A percentile compares a stretch with the other conserved stretches of the same genome.
phyloP scores from a whole-genome alignment of 768 basidiomycete genomes.

The Tricholoma sp. region DNA sequence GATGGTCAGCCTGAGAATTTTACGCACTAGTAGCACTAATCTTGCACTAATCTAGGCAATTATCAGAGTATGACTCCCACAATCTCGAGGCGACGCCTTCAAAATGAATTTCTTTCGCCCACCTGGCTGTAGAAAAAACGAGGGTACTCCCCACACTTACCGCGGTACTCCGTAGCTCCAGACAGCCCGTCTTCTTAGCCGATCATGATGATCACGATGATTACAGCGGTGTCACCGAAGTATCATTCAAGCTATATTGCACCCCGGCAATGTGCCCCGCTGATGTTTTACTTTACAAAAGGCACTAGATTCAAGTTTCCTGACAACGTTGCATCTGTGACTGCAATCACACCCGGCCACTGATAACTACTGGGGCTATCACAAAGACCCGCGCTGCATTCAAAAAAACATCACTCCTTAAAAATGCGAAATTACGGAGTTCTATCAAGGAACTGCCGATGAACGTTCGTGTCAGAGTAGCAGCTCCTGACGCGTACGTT shows the following conservation, averaged over 20 bases:
- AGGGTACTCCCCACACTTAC: slow-evolving; percentile 9
- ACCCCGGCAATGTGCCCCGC: slow-evolving; percentile 18
- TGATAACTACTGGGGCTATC: slow-evolving; percentile 12
- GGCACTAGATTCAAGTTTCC: slow-evolving; percentile 16
- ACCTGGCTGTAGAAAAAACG: no score
- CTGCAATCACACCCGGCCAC: slow-evolving; percentile 1
- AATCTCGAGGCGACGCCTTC: no score
- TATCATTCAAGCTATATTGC: slow-evolving; percentile 16
- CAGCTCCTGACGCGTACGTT: slow-evolving; percentile 20
- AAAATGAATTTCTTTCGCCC: slow-evolving; percentile 22
- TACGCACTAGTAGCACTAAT: no score
- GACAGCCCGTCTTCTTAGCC: slow-evolving; percentile 16
- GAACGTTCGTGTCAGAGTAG: slow-evolving; percentile 22
- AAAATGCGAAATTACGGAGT: slow-evolving; percentile 11
- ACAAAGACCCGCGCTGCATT: slow-evolving; percentile 22
- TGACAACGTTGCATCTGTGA: slow-evolving; percentile 10
- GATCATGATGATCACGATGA: no score
- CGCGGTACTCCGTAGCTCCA: slow-evolving; percentile 11
- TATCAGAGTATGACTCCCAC: no score
- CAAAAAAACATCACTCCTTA: slow-evolving; percentile 18
- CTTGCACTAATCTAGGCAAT: no score
- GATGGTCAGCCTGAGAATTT: no score
- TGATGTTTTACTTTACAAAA: no score
- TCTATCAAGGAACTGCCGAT: slow-evolving; percentile 22
- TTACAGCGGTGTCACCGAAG: slow-evolving; percentile 5